Evolutionary conservation across 768 basidiomycete genomes (phyloP).

Genomic region (Xerocomus potaroensis): DNA sequence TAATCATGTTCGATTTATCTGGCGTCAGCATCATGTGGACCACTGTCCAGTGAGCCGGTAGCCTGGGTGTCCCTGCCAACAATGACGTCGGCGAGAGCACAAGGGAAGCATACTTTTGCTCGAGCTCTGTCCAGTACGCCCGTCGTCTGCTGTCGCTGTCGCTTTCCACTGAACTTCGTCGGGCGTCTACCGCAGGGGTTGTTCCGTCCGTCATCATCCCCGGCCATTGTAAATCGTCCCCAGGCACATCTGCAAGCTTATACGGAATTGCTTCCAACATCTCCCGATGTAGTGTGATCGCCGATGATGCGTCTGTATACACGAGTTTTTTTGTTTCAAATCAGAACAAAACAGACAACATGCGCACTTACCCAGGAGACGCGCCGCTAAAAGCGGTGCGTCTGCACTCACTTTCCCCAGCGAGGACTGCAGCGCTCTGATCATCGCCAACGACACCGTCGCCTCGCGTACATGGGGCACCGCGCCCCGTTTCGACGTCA

Average conservation of each 20-base stretch:
- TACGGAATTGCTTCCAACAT: constrained; percentile 75
- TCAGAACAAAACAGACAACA: background rate
- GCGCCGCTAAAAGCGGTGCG: constrained; percentile 53
- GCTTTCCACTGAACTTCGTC: constrained; percentile 13
- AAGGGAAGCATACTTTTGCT: constrained; percentile 44
- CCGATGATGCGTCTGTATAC: constrained; percentile 60
- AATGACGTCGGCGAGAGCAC: constrained; percentile 31
- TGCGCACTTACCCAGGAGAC: constrained; percentile 53
- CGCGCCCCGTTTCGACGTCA: constrained; percentile 54
- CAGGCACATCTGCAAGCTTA: constrained; percentile 50
- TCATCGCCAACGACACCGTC: constrained; percentile 61
- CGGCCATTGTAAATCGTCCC: constrained; percentile 79
- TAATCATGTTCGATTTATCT: constrained; percentile 77
- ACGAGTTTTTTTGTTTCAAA: background rate
- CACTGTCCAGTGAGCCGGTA: constrained; percentile 81
- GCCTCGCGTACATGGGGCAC: constrained; percentile 74
- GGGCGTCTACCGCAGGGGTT: constrained; percentile 26
- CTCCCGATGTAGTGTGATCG: constrained; percentile 80
- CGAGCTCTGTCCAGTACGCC: constrained; percentile 61
- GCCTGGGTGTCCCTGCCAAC: constrained; percentile 37
- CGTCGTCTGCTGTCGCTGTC: constrained; percentile 40
- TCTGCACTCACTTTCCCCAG: constrained; percentile 56
- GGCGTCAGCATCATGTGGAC: constrained; percentile 80
- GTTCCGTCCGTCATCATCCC: constrained; percentile 43
- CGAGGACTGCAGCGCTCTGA: constrained; percentile 75